A percentile compares a stretch with the other conserved stretches of the same genome.
Evolutionary conservation across 495 filamentous ascomycete genomes (phyloP).

Genomic region (Penicillium pancosmium): DNA sequence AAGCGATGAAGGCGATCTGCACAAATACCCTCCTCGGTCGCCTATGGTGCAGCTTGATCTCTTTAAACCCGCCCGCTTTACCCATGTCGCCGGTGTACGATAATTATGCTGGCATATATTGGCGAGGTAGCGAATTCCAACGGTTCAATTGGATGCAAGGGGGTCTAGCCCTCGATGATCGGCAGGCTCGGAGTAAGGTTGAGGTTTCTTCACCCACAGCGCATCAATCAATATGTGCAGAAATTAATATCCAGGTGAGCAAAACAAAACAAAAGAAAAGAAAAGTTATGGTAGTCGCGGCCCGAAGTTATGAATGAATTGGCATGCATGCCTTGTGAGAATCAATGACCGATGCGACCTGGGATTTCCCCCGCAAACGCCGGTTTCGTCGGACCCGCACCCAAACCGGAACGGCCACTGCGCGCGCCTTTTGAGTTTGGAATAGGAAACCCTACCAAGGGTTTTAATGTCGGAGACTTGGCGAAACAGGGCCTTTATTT

Average conservation of each 20-base stretch:
- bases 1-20: not conserved
- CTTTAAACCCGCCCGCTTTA: not conserved
- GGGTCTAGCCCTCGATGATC: not conserved
- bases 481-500: too few species aligned
- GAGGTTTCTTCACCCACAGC: too few species aligned
- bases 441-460: too few species aligned
- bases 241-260: not conserved
- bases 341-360: too few species aligned
- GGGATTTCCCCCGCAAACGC: not conserved
- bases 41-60: conserved; percentile 2
- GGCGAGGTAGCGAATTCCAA: not conserved
- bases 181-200: too few species aligned
- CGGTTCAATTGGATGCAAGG: conserved; percentile 1
- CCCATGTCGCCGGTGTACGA: not conserved
- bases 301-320: too few species aligned
- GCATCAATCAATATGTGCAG: too few species aligned
- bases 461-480: too few species aligned
- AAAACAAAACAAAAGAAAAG: not conserved
- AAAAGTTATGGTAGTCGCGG: not conserved
- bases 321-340: too few species aligned
- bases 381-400: not conserved
- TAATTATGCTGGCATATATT: not conserved
- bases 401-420: not conserved
- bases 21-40: conserved; percentile 2
- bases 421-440: not conserved